Percentiles rank a stretch among this genome's conserved stretches.
Conservation (phyloP, 2,329 filamentous ascomycete species). For the Scorias spongiosa region DNA sequence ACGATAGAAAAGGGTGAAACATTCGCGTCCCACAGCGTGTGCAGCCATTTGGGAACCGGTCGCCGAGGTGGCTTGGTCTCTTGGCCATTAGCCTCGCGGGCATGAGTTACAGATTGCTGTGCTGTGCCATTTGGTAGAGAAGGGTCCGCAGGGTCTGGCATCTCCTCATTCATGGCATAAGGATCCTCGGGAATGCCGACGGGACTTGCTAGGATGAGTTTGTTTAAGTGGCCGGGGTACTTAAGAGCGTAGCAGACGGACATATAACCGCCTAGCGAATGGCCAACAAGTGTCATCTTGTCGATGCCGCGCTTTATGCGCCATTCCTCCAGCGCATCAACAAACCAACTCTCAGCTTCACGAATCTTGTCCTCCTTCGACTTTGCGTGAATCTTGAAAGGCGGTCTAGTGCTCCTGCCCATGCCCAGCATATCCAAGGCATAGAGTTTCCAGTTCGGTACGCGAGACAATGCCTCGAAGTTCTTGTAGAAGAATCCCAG, state of each 20-base stretch:
- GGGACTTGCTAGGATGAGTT: conserved; percentile 85
- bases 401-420: conserved; percentile 72
- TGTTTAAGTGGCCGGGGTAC: conserved; percentile 87
- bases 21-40: conserved; percentile 93
- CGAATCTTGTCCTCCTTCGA: conserved; percentile 63
- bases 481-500: conserved; percentile 98
- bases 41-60: conserved; percentile 69
- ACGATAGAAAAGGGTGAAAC: conserved; percentile 88
- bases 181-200: conserved; percentile 93
- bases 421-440: conserved; percentile 92
- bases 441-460: conserved; percentile 74
- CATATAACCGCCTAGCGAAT: conserved; percentile 89
- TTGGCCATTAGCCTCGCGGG: conserved; percentile 19
- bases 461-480: conserved; percentile 71
- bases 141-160: conserved; percentile 63
- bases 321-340: conserved; percentile 95
- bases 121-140: conserved; percentile 64
- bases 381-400: conserved; percentile 74
- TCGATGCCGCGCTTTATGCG: conserved; percentile 76
- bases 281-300: conserved; percentile 81
- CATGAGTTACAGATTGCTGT: conserved; percentile 43
- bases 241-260: conserved; percentile 91
- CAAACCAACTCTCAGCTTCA: conserved; percentile 90
- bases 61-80: conserved; percentile 36
- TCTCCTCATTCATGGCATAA: conserved; percentile 63